Evolutionary conservation across 2,329 filamentous ascomycete genomes (phyloP), one percentile per base, ranked within the genome.

Genomic region (Phaeosphaeria sp.): DNA sequence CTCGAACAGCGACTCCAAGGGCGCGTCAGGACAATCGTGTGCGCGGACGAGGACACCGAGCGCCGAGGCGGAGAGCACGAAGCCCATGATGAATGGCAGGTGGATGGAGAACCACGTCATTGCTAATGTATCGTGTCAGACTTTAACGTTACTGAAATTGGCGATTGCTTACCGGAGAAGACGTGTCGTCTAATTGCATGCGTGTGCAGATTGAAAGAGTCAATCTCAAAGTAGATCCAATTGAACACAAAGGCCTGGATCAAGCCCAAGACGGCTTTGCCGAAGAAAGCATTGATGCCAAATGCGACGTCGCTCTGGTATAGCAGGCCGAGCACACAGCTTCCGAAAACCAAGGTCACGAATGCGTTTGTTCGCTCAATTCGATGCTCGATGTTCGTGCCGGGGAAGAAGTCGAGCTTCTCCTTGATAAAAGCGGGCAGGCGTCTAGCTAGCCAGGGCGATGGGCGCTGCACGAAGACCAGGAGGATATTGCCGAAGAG

Each of bases 211-310:
- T 86, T 84, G 55, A 79, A 79, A 17, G 78, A 81, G 69, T 89
- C 87, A 36, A 89, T 80, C 66, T 89, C 86, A 67, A 88, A 88
- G 69, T 88, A 88, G 9, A 88, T 79, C 84, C 85, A 87, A 66
- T 87, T 87, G 65, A 87, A 86, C 49, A 81, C 76, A 67, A 86
- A 87, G 0, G 84, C 84, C 64, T 87, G 85, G 2, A 85, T 75
- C 0, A 88, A 74, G 0, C 85, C 85, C 13, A 88, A 72, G 2
- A 87, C 78, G 1, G 86, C 86, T 71, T 89, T 89, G 6, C 87
- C 87, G 48, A 87, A 83, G 71, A 89, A 82, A 5, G 82, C 82
- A 62, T 86, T 85, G 11, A 87, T 75, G 4, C 85, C 84, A 61
- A 83, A 80, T 1, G 63, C 71, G 1, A 79, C 79, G 9, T 79